phyloP scores from a whole-genome alignment of 2,329 filamentous ascomycete genomes.

The Arthrobotrys iridis region DNA sequence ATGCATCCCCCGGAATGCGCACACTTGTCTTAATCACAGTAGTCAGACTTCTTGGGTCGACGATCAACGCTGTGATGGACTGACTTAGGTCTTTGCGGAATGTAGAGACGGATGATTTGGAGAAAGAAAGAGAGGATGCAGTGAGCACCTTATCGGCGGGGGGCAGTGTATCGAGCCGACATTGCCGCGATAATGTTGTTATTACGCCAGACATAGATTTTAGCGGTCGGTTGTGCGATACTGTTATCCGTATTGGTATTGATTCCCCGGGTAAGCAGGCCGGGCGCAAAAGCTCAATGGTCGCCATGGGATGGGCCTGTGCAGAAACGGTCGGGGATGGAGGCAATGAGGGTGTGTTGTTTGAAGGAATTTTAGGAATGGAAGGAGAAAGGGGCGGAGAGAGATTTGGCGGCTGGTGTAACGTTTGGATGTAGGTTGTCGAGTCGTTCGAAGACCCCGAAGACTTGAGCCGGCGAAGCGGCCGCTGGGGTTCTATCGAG shows the following conservation, averaged over 20 bases:
- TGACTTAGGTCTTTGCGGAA: conserved; percentile 96
- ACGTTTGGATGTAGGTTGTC: conserved; percentile 48
- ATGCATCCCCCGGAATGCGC: conserved; percentile 86
- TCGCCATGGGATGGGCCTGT: conserved; percentile 71
- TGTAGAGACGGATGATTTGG: conserved; percentile 81
- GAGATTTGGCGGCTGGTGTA: conserved; percentile 70
- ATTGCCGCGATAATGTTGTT: conserved; percentile 89
- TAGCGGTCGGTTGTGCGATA: conserved; percentile 88
- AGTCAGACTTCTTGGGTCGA: conserved; percentile 81
- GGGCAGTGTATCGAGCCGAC: conserved; percentile 82
- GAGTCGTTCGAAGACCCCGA: conserved; percentile 56
- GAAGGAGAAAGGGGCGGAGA: conserved; percentile 71
- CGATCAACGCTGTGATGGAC: conserved; percentile 84
- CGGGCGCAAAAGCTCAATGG: conserved; percentile 80
- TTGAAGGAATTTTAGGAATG: conserved; percentile 63
- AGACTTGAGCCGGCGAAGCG: conserved; percentile 58
- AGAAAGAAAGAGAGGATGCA: conserved; percentile 81
- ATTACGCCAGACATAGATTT: conserved; percentile 94
- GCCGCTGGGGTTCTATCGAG: conserved; percentile 86
- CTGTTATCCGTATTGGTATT: conserved; percentile 79
- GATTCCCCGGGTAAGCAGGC: conserved; percentile 87
- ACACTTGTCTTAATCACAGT: conserved; percentile 84
- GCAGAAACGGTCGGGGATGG: conserved; percentile 47
- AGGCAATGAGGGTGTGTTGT: conserved; percentile 33
- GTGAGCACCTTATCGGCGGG: conserved; percentile 68